phyloP scores from a whole-genome alignment of 164 flowering plant species.

The Vitis rotundifolia region DNA sequence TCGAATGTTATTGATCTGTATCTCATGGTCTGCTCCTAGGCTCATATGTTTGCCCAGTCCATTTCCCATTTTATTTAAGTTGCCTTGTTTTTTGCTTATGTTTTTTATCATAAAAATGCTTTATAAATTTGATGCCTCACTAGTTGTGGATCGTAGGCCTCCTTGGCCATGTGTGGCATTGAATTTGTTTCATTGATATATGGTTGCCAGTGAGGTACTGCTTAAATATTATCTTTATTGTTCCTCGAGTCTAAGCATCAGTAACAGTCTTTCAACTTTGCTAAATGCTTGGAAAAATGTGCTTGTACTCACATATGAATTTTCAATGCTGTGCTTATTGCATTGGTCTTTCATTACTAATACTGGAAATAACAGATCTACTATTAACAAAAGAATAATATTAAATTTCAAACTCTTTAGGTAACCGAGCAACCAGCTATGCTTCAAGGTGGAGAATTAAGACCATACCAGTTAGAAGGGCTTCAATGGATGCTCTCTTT shows the following conservation, averaged over 20 bases:
- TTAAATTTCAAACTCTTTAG: constrained; percentile 32
- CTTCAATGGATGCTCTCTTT: constrained; percentile 99
- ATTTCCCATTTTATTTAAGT: not conserved
- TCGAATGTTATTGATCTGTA: not conserved
- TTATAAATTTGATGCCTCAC: no score
- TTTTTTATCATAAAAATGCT: not conserved
- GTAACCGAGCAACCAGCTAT: constrained; percentile 92
- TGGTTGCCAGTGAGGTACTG: no score
- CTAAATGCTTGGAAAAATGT: no score
- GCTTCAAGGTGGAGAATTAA: constrained; percentile 96
- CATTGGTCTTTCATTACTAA: not conserved
- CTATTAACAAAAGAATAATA: constrained; percentile 7
- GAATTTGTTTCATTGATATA: no score
- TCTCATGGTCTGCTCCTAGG: not conserved
- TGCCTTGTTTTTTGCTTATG: not conserved
- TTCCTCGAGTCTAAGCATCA: no score
- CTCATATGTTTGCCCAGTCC: not conserved
- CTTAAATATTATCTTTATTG: no score
- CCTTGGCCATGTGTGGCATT: no score
- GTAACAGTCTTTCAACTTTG: no score
- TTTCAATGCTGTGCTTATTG: no score
- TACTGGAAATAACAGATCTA: not conserved
- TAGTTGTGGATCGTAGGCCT: no score
- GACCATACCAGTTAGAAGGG: constrained; percentile 94
- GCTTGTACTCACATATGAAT: no score